Base-by-base conservation (phyloP, 1,139 yeast genomes). In the Taphrina populina region DNA sequence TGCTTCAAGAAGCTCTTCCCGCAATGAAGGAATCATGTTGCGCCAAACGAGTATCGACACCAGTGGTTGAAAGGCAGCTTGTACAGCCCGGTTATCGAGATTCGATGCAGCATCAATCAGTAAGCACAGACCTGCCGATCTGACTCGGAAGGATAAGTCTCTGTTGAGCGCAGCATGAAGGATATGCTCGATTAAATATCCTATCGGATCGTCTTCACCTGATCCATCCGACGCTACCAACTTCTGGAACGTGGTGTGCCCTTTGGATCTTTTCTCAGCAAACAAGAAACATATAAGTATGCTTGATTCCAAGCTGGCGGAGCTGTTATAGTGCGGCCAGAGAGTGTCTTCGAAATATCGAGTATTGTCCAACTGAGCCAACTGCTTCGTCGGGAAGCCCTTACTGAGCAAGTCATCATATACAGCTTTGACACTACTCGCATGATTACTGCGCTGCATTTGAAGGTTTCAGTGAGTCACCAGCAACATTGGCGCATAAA, bases 31-130 rank as follows among this genome's bases (percentile, higher is more conserved):
- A 2, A 39, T 29, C 10, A 49, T 4, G 20, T 39, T 26, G 6
- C 23, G 35, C 54, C 54, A 49, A 11, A 23, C 26, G 11, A 41
- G n/a, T 20, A 49, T 49, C 3, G 54, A 49, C 6, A 49, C 54
- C 10, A 49, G 33, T 10, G 54, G 46, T 19, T 49, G 54, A 4
- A 33, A 10, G 3, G 45, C 24, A 15, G 30, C 24, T 39, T 32
- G 46, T 4, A 39, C 46, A 10, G 8, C 19, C 4, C 20, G 30
- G 10, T 30, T 13, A 19, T 49, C 39, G 10, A 49, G 45, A 49
- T 30, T 29, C 10, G 10, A 15, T 11, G 39, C 21, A 15, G 32
- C 32, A 23, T 26, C 39, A 10, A 32, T 32, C 8, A 49, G 36
- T 11, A 39, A 17, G 3, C 19, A 23, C 23, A 40, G 24, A 10